phyloP scores from a whole-genome alignment of 257 asterid genomes.

The Salvia splendens region DNA sequence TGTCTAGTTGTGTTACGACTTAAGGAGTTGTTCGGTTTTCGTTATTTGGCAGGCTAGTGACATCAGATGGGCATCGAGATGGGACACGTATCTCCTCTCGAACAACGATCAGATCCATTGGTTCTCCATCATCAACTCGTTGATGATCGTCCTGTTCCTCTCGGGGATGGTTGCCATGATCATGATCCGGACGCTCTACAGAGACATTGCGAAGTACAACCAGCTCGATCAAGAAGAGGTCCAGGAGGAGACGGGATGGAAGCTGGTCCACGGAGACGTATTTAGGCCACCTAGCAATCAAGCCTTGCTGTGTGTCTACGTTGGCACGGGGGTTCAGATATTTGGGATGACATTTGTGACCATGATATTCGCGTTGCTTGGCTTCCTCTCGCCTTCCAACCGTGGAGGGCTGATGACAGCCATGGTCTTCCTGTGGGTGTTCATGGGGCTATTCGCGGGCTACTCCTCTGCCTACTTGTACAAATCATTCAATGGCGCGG shows the following conservation, averaged over 20 bases:
- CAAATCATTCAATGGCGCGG: conserved; percentile 46
- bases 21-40: neutral
- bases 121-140: conserved; percentile 56
- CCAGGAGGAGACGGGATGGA: conserved; percentile 59
- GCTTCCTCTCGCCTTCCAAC: conserved; percentile 59
- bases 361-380: conserved; percentile 51
- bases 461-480: conserved; percentile 43
- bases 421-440: conserved; percentile 57
- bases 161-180: conserved; percentile 64
- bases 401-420: conserved; percentile 56
- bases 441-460: conserved; percentile 56
- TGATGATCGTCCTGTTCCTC: conserved; percentile 55
- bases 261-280: conserved; percentile 54
- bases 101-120: conserved; percentile 52
- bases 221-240: conserved; percentile 53
- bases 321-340: conserved; percentile 59
- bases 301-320: conserved; percentile 47
- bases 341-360: conserved; percentile 58
- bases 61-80: conserved; percentile 60
- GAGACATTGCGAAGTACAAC: conserved; percentile 51
- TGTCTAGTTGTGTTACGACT: neutral
- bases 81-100: conserved; percentile 57
- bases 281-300: conserved; percentile 48
- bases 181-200: conserved; percentile 52
- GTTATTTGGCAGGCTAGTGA: conserved; percentile 46